phyloP scores from a whole-genome alignment of 2,329 filamentous ascomycete species.

The Talaromyces sp. region DNA sequence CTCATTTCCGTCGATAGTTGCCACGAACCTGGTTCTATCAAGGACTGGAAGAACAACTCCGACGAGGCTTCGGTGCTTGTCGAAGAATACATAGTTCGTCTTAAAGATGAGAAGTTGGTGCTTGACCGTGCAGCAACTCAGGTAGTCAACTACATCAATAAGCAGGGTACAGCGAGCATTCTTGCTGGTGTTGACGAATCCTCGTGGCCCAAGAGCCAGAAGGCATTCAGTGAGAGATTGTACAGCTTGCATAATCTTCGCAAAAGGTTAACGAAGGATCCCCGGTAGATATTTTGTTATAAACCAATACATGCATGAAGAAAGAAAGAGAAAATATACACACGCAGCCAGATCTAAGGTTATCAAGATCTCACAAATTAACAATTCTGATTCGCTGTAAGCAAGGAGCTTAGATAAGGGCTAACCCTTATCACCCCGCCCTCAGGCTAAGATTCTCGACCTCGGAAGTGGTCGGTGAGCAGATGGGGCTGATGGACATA shows the following conservation, averaged over 20 bases:
- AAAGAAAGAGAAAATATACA: not conserved
- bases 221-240: conserved; percentile 42
- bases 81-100: conserved; percentile 29
- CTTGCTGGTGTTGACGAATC: conserved; percentile 28
- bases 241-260: conserved; percentile 50
- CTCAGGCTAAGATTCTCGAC: conserved; percentile 1
- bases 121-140: conserved; percentile 27
- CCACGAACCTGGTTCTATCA: conserved; percentile 51
- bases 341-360: not conserved
- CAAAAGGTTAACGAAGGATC: conserved; percentile 38
- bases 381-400: not conserved
- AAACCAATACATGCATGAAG: not conserved
- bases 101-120: conserved; percentile 23
- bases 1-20: conserved; percentile 55
- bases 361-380: not conserved
- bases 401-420: conserved; percentile 5
- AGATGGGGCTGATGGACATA: not conserved
- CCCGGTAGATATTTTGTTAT: conserved; percentile 11
- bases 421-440: conserved; percentile 18
- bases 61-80: conserved; percentile 26
- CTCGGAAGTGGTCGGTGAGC: conserved; percentile 4
- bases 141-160: conserved; percentile 29
- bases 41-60: conserved; percentile 31
- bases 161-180: conserved; percentile 29
- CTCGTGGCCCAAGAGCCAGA: conserved; percentile 33